These are phyloP conservation scores for Hippophae tibetana DNA, from an alignment of 306 rosid genomes.

Conservation along the genomic window DNA sequence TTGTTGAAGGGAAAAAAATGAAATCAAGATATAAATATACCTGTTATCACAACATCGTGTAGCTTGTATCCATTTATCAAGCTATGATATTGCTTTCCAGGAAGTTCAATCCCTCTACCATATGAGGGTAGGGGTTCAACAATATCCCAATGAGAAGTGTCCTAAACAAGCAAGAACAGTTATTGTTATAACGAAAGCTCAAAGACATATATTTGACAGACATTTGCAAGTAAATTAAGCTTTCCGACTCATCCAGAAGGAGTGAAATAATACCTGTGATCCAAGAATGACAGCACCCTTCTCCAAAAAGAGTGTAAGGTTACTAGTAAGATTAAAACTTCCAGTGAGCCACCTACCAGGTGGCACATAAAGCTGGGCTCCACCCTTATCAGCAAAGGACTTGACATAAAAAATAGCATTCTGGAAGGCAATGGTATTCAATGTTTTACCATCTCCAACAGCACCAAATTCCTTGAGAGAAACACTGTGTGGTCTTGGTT, in stretches of 20 bases:
- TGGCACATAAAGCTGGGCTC: conserved; percentile 94
- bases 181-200: not conserved
- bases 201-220: not conserved
- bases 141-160: conserved; percentile 69
- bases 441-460: conserved; percentile 87
- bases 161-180: conserved; percentile 36
- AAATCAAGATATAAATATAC: conserved; percentile 23
- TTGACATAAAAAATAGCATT: conserved; percentile 93
- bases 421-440: conserved; percentile 86
- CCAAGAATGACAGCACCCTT: conserved; percentile 83
- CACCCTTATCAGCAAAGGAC: conserved; percentile 96
- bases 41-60: conserved; percentile 84
- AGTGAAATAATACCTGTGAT: conserved; percentile 65
- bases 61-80: conserved; percentile 77
- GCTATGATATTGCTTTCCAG: conserved; percentile 74
- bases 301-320: conserved; percentile 89
- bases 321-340: conserved; percentile 89
- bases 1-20: not conserved
- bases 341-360: conserved; percentile 93
- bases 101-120: conserved; percentile 83
- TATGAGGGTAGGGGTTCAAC: conserved; percentile 86
- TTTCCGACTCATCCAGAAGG: not conserved
- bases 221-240: not conserved
- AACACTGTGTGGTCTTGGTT: conserved; percentile 89
- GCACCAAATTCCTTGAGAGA: conserved; percentile 92